Conservation (phyloP, 2,329 filamentous ascomycete genomes). For the Fusarium sp. region DNA sequence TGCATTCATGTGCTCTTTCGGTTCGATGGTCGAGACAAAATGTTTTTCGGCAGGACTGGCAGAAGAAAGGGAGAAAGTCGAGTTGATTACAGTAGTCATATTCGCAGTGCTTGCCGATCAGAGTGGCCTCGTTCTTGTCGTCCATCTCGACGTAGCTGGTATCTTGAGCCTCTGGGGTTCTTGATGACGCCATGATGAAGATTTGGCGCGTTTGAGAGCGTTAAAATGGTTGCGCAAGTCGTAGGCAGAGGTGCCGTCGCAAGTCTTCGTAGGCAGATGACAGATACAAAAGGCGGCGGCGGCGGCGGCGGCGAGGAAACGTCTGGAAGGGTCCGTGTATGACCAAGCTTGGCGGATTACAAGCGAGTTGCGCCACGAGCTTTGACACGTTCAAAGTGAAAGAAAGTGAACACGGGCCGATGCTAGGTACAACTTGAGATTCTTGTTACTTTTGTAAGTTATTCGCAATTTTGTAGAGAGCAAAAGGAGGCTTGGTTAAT, state of each 20-base stretch:
- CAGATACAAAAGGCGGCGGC: slow-evolving; percentile 40
- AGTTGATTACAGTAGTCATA: slow-evolving; percentile 93
- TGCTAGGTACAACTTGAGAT: background rate
- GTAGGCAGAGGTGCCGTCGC: slow-evolving; percentile 52
- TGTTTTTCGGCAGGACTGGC: slow-evolving; percentile 86
- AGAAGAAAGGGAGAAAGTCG: slow-evolving; percentile 95
- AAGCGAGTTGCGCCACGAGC: slow-evolving; percentile 18
- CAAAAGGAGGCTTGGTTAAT: slow-evolving; percentile 12
- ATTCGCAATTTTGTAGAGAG: slow-evolving; percentile 2
- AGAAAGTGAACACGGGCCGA: background rate
- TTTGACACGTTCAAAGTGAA: slow-evolving; percentile 9
- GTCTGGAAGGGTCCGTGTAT: slow-evolving; percentile 54
- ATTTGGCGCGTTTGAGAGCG: slow-evolving; percentile 27
- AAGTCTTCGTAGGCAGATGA: slow-evolving; percentile 41
- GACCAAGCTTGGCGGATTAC: slow-evolving; percentile 47
- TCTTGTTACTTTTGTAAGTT: background rate
- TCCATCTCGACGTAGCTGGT: slow-evolving; percentile 81
- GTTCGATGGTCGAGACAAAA: slow-evolving; percentile 96
- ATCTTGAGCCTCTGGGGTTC: slow-evolving; percentile 58
- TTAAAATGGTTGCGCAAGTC: slow-evolving; percentile 1
- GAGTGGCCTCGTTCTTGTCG: slow-evolving; percentile 79
- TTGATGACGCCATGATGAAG: slow-evolving; percentile 68
- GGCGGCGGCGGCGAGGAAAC: slow-evolving; percentile 47
- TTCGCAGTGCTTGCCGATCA: slow-evolving; percentile 93
- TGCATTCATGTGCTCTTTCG: slow-evolving; percentile 83